phyloP scores from a whole-genome alignment of 495 filamentous ascomycete species.

The Daldinia caldariorum region DNA sequence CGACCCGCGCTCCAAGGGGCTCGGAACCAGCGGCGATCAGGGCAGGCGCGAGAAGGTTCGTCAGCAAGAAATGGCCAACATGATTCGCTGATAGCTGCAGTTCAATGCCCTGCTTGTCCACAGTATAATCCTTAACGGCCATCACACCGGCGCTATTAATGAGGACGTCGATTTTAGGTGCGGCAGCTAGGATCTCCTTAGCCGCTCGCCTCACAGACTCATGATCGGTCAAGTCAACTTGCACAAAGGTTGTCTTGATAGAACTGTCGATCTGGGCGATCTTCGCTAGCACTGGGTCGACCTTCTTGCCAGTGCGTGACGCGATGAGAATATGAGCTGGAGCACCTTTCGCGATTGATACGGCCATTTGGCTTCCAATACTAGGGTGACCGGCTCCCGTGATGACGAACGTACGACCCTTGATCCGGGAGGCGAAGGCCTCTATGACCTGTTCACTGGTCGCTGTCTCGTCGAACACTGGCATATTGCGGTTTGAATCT shows the following conservation, averaged over 20 bases:
- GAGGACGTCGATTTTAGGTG: conserved; percentile 50
- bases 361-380: conserved; percentile 28
- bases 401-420: conserved; percentile 43
- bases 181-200: conserved; percentile 48
- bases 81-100: conserved; percentile 50
- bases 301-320: conserved; percentile 58
- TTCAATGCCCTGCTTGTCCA: conserved; percentile 52
- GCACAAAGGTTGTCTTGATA: conserved; percentile 42
- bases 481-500: conserved; percentile 2
- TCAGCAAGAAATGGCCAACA: conserved; percentile 46
- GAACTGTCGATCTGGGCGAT: conserved; percentile 38
- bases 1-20: conserved; percentile 45
- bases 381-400: conserved; percentile 31
- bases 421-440: conserved; percentile 47
- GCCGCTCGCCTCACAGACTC: conserved; percentile 54
- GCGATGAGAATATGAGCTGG: conserved; percentile 54
- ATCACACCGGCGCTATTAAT: conserved; percentile 74
- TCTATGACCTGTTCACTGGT: conserved; percentile 51
- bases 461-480: conserved; percentile 48
- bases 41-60: conserved; percentile 52
- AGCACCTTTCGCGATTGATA: conserved; percentile 26
- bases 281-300: conserved; percentile 49
- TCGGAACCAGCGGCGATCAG: conserved; percentile 23
- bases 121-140: conserved; percentile 42
- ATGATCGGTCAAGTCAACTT: conserved; percentile 54